Base-by-base conservation (phyloP, 2,329 filamentous ascomycete genomes). In the Penicillium sclerotigenum region DNA sequence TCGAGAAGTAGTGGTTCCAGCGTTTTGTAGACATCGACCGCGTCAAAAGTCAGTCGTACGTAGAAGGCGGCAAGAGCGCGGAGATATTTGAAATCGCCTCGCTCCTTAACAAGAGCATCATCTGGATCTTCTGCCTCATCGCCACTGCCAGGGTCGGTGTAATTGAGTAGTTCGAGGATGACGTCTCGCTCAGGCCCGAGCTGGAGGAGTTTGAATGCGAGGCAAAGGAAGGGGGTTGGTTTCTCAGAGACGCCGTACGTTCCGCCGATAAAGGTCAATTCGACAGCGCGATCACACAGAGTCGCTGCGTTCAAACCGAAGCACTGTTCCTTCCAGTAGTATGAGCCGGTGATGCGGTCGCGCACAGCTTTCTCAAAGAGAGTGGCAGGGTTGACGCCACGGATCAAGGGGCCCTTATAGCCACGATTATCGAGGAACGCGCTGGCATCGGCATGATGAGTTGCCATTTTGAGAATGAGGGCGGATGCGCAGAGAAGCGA, bases 301-400 rank as follows among this genome's bases (percentile, higher is more conserved):
- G 85, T 87, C 1, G 86, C 86, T 4, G 84, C 83, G 78, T 97
- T 99, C 62, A 99, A 82, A 40, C 89, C 94, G 76, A 97, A 99
- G 73, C 94, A 97, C 78, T 97, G 92, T 77, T 97, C 94, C 75
- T 97, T 97, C 89, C 91, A 99, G 79, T 96, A 99, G 77, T 96
- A 95, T 51, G 87, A 90, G 70, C 96, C 91, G 65, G 92, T 86
- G 74, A 99, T 97, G 71, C 94, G 91, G 76, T 99, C 94, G 70
- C 90, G 89, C 63, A 97, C 91, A 38, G 91, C 89, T 74, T 96
- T 96, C 75, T 97, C 93, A 82, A 97, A 89, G 58, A 97, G 89
- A 5, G 89, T 92, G n/a, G 91, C 90, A 0, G 93, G 93, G 77
- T 97, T 97, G 69, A 95, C 88, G 58, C 91, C 91, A 72, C 93